Evolutionary conservation across 2,329 filamentous ascomycete genomes (phyloP).

Genomic region (Fusarium oxysporum): DNA sequence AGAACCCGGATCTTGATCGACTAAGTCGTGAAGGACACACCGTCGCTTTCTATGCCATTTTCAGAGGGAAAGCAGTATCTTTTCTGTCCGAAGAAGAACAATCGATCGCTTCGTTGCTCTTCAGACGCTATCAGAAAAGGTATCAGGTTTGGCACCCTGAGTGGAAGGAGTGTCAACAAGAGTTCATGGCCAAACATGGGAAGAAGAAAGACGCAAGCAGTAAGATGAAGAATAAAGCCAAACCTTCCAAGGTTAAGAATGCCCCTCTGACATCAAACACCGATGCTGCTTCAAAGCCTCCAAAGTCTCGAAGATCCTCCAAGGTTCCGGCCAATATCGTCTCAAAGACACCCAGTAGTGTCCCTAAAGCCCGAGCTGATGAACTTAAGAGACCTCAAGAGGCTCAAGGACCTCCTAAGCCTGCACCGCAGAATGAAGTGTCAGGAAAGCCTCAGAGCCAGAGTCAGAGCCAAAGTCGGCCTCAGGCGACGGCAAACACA

Average conservation of each 20-base stretch:
- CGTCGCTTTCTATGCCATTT: not conserved
- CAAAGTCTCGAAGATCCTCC: not conserved
- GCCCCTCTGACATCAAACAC: not conserved
- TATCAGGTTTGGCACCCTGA: not conserved
- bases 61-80: not conserved
- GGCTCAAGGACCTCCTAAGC: not conserved
- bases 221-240: not conserved
- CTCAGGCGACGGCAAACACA: not conserved
- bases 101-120: not conserved
- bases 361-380: too few relatives aligned
- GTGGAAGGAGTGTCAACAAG: not conserved
- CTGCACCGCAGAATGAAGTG: not conserved
- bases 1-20: not conserved
- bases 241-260: not conserved
- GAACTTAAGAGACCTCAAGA: not conserved
- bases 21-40: not conserved
- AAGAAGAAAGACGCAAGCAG: not conserved
- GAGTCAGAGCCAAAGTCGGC: not conserved
- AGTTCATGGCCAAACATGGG: not conserved
- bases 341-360: not conserved
- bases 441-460: not conserved
- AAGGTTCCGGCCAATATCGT: not conserved
- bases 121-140: constrained; percentile 1
- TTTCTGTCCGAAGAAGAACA: not conserved
- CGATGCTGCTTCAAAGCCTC: not conserved